Base-by-base conservation (phyloP, 2,329 filamentous ascomycete species). In the Diaporthe sp. region DNA sequence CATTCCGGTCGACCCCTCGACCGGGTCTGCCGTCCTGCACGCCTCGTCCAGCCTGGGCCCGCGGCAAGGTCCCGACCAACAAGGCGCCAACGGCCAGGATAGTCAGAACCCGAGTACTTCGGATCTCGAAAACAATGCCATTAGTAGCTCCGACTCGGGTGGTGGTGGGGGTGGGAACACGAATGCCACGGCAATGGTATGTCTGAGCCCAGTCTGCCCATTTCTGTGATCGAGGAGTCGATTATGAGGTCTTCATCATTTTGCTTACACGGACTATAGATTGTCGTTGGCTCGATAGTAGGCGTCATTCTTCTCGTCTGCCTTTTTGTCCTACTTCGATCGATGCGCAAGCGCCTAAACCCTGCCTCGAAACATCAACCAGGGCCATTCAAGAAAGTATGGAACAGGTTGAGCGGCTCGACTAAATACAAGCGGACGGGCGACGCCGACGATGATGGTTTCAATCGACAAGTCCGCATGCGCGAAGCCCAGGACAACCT, bases 331-430 rank as follows among this genome's bases (percentile, higher is more conserved):
- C 71, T 77, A 6, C 53, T 80, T 51, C 79, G 81, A 53, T 75
- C 75, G 65, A 53, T 79, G 22, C 80, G 79, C 70, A 76, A 73
- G 37, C 79, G 80, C 49, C 25, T 69, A 8, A 82, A 88, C 76
- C 85, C 82, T 73, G 83, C 87, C 39, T 88, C 89, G 3, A 89
- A 85, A 81, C 88, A 87, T 74, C 83, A 90, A 31, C 88, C 89
- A 6, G 88, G 87, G 1, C 82, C 84, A 37, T 79, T 91, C 44
- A 90, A 89, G 80, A 83, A 83, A 25, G 83, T 85, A 80, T 91
- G 89, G 89, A 83, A 83, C 73, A 83, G 84, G 77, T 90, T 89
- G 89, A 82, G 82, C 65, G 77, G 75, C 17, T 49, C 75, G 53
- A 74, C 75, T 7, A 74, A 72, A 51, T 80, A 81, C 74, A 72